phyloP scores from a whole-genome alignment of 441 rosid genomes.

The Arabidopsis hybrid region DNA sequence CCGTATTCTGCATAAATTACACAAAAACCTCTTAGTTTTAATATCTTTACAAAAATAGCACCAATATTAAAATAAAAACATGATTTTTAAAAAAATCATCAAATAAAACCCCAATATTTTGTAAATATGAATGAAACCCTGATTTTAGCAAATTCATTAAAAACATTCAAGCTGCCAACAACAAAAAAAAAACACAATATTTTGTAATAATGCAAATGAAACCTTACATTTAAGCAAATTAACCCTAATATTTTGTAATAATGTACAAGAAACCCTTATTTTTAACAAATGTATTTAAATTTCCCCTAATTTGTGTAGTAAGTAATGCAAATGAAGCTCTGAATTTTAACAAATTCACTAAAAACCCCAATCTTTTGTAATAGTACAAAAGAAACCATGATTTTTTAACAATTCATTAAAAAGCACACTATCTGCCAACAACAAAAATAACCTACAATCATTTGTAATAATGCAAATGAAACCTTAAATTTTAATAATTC shows the following conservation, averaged over 20 bases:
- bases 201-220: no score
- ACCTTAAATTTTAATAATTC: not conserved
- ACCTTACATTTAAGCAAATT: no score
- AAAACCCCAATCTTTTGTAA: no score
- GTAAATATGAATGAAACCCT: not conserved
- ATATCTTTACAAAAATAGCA: not conserved
- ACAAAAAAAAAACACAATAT: no score
- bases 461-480: not conserved
- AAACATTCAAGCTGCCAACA: not conserved
- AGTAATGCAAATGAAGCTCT: no score
- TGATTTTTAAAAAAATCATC: not conserved
- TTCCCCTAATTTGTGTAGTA: no score
- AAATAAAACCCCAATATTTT: not conserved
- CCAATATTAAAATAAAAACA: not conserved
- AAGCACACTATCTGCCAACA: not conserved
- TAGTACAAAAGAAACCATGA: no score
- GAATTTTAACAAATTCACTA: no score
- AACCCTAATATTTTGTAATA: not conserved
- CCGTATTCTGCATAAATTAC: slow-evolving; percentile 75
- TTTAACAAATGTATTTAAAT: no score
- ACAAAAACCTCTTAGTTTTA: not conserved
- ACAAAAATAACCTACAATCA: no score
- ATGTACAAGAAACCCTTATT: not conserved
- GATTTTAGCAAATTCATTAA: not conserved
- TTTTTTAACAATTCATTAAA: not conserved